Evolutionary conservation across 169 alveolate species (phyloP).

Genomic region (Cryptosporidium xiaoi): DNA sequence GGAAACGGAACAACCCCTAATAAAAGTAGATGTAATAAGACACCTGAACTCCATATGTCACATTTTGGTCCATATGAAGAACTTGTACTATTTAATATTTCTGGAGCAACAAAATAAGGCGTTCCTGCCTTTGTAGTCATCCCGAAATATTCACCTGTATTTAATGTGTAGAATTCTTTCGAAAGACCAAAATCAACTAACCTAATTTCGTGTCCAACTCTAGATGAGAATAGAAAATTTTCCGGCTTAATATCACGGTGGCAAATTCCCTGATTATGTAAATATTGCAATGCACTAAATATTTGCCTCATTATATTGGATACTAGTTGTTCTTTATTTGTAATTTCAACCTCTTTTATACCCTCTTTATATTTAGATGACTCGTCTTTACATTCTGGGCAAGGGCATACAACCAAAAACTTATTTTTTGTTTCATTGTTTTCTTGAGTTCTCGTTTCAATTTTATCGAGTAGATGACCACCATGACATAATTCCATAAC

Average conservation of each 20-base stretch:
- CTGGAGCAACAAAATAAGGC: constrained; percentile 87
- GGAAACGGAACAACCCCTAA: constrained; percentile 83
- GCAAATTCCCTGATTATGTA: constrained; percentile 82
- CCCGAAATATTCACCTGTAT: constrained; percentile 75
- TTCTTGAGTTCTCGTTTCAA: constrained; percentile 4
- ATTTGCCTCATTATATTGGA: constrained; percentile 80
- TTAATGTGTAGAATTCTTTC: constrained; percentile 76
- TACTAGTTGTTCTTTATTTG: constrained; percentile 76
- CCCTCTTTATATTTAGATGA: background rate
- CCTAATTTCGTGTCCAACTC: constrained; percentile 78
- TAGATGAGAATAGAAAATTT: constrained; percentile 82
- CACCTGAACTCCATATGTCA: constrained; percentile 85
- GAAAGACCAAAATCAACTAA: constrained; percentile 87
- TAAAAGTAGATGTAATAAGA: constrained; percentile 77
- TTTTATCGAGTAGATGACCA: constrained; percentile 72
- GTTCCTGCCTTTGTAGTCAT: constrained; percentile 80
- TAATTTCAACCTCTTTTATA: background rate
- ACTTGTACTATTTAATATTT: constrained; percentile 75
- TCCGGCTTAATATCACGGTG: constrained; percentile 87
- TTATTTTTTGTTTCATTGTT: background rate
- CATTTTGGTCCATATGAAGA: constrained; percentile 80
- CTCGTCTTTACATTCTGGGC: constrained; percentile 72
- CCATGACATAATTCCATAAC: constrained; percentile 77
- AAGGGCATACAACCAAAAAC: constrained; percentile 21
- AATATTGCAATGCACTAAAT: constrained; percentile 84